Percentiles rank a stretch among this genome's conserved stretches.
These are phyloP conservation scores for Exophiala bonariae DNA, from an alignment of 2,329 filamentous ascomycete genomes.

Conservation along the genomic window DNA sequence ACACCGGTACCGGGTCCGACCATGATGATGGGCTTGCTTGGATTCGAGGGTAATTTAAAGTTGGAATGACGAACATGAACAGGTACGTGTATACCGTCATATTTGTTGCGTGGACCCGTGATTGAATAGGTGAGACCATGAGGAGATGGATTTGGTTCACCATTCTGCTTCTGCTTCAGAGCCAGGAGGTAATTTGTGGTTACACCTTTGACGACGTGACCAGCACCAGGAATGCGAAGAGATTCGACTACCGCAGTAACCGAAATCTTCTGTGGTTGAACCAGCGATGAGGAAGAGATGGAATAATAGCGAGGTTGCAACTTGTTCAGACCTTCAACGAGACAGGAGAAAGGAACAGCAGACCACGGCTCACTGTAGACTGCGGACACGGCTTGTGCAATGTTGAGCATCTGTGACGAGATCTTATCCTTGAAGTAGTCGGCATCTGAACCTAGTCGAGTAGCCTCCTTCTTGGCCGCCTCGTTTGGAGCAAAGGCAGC, in stretches of 20 bases:
- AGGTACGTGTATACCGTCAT: constrained; percentile 90
- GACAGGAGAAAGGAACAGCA: constrained; percentile 85
- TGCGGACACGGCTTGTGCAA: constrained; percentile 76
- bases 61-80: constrained; percentile 97
- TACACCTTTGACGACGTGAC: constrained; percentile 84
- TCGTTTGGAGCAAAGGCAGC: constrained; percentile 89
- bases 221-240: constrained; percentile 71
- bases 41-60: constrained; percentile 97
- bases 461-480: constrained; percentile 80
- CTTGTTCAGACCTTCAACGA: constrained; percentile 92
- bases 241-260: constrained; percentile 94
- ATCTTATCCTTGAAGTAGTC: constrained; percentile 92
- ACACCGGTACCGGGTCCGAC: constrained; percentile 95
- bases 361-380: constrained; percentile 76
- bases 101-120: constrained; percentile 89
- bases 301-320: constrained; percentile 98
- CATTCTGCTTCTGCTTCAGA: constrained; percentile 94
- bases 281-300: constrained; percentile 92
- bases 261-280: constrained; percentile 92
- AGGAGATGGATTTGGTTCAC: constrained; percentile 75
- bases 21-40: constrained; percentile 91
- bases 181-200: constrained; percentile 96
- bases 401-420: constrained; percentile 78
- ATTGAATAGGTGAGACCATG: constrained; percentile 86
- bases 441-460: constrained; percentile 85